These are phyloP conservation scores for Phoma sp. DNA, from an alignment of 2,329 filamentous ascomycete species.

Conservation along the genomic window DNA sequence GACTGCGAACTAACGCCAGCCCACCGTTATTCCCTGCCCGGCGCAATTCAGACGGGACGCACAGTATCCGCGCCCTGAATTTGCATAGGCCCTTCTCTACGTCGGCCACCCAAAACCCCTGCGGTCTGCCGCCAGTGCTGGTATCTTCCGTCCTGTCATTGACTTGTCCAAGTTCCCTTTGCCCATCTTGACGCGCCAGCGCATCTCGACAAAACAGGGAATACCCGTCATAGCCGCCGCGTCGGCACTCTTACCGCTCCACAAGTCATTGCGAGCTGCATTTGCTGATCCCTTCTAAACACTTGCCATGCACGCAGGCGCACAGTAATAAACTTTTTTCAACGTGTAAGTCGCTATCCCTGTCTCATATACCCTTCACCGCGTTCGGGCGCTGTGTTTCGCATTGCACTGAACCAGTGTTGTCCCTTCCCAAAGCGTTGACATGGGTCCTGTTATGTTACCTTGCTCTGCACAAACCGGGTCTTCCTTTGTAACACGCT, in stretches of 20 bases:
- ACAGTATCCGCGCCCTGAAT: conserved; percentile 23
- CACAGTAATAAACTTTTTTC: conserved; percentile 29
- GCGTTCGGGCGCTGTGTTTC: conserved; percentile 40
- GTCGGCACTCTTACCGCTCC: conserved; percentile 38
- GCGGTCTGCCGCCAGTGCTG: conserved; percentile 33
- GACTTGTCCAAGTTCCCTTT: conserved; percentile 29
- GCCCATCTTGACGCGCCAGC: conserved; percentile 25
- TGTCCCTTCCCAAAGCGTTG: conserved; percentile 41
- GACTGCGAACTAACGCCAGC: conserved; percentile 4
- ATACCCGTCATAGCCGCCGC: conserved; percentile 42
- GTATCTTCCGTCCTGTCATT: conserved; percentile 25
- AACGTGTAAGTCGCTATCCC: conserved; percentile 35
- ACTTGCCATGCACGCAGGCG: conserved; percentile 30
- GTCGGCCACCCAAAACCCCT: conserved; percentile 32
- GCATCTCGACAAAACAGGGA: conserved; percentile 38
- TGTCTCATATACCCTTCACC: conserved; percentile 44
- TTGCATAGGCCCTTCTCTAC: conserved; percentile 16
- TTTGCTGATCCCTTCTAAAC: conserved; percentile 34
- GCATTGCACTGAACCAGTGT: conserved; percentile 18
- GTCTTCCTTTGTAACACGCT: conserved; percentile 43
- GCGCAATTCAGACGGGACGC: conserved; percentile 19
- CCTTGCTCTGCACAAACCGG: conserved; percentile 40
- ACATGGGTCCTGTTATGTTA: conserved; percentile 38
- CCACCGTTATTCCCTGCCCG: conserved; percentile 17
- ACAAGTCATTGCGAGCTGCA: conserved; percentile 27